These are phyloP conservation scores for Kwoniella heveanensis DNA, from an alignment of 768 basidiomycete species.

Conservation along the genomic window DNA sequence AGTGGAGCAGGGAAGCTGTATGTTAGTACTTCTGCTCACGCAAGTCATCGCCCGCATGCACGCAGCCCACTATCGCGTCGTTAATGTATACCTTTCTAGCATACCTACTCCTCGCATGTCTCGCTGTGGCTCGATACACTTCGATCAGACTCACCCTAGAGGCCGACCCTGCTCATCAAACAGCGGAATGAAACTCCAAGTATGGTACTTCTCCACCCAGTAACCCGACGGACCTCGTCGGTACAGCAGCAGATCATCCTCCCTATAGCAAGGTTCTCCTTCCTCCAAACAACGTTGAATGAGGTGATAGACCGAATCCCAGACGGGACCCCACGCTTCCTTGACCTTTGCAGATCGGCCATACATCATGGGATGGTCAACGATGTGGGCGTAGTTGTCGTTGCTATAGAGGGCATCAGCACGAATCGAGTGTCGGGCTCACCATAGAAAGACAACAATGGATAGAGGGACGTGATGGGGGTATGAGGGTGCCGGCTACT, in stretches of 20 bases:
- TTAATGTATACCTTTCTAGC: no score
- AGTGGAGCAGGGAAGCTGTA: not conserved
- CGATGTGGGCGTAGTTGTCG: conserved; percentile 25
- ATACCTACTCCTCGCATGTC: no score
- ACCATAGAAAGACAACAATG: no score
- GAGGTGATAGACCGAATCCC: conserved; percentile 23
- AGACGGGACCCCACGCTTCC: conserved; percentile 32
- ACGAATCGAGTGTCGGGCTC: no score
- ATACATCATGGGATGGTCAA: conserved; percentile 29
- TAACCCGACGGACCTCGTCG: conserved; percentile 23
- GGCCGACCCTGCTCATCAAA: conserved; percentile 16
- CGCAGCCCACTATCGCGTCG: no score
- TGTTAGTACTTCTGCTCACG: no score
- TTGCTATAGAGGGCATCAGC: conserved; percentile 17
- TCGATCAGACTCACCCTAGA: conserved; percentile 14
- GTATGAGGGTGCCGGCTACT: no score
- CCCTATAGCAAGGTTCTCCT: conserved; percentile 20
- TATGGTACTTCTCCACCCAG: conserved; percentile 33
- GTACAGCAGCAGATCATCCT: conserved; percentile 30
- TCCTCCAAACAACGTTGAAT: conserved; percentile 18
- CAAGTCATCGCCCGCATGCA: no score
- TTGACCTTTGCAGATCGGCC: conserved; percentile 19
- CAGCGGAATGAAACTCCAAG: conserved; percentile 35
- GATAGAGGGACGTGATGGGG: no score
- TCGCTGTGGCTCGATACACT: not conserved